Conservation (phyloP, 1,284 basidiomycete species). For the Porodaedalea pini region DNA sequence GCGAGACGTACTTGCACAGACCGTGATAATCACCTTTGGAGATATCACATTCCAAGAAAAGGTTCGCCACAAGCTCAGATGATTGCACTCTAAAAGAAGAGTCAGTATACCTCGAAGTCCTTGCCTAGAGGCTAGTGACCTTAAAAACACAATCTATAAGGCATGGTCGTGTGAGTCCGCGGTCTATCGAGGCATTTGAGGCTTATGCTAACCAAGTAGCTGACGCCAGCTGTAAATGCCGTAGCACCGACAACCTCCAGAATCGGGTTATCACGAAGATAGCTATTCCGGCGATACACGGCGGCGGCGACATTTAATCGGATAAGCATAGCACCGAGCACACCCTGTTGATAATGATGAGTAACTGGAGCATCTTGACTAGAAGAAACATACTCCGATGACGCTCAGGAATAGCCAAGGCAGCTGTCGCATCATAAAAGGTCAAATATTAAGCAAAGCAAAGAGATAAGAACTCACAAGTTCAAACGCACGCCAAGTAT, state of each 20-base stretch:
- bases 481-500: conserved; percentile 69
- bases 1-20: conserved; percentile 60
- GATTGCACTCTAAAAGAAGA: conserved; percentile 51
- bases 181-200: conserved; percentile 37
- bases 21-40: conserved; percentile 65
- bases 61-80: conserved; percentile 65
- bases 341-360: conserved; percentile 40
- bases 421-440: conserved; percentile 38
- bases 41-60: conserved; percentile 71
- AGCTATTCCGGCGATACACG: conserved; percentile 54
- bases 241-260: conserved; percentile 60
- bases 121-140: not conserved
- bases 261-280: conserved; percentile 58
- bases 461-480: conserved; percentile 40
- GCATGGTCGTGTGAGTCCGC: conserved; percentile 40
- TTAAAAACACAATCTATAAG: conserved; percentile 28
- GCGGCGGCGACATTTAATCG: conserved; percentile 62
- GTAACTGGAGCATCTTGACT: not conserved
- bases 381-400: conserved; percentile 44
- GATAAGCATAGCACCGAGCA: conserved; percentile 62
- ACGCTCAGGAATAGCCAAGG: conserved; percentile 63
- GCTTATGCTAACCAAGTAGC: conserved; percentile 50
- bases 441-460: not conserved
- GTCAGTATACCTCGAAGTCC: not conserved
- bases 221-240: conserved; percentile 63